phyloP scores from a whole-genome alignment of 148 eudicot species.

The Rheum nobile region DNA sequence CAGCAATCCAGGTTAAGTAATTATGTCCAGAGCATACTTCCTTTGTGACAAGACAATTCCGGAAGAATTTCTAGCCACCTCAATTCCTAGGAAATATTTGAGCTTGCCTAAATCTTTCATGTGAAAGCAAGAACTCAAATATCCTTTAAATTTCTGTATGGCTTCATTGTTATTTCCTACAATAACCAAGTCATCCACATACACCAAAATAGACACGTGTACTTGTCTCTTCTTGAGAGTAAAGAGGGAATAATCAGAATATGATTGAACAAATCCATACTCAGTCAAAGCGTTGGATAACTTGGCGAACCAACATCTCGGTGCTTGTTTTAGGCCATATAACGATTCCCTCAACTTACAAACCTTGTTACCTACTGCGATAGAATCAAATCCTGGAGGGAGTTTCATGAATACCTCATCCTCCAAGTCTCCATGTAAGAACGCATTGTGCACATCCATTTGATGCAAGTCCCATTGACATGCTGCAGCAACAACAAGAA shows the following conservation, averaged over 20 bases:
- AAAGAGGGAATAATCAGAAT: neutral
- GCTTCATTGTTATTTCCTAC: neutral
- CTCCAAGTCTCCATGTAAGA: neutral
- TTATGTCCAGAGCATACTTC: too few species aligned
- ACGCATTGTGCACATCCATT: too few species aligned
- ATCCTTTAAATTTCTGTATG: too few species aligned
- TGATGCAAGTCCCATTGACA: too few species aligned
- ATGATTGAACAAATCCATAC: neutral
- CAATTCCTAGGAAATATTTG: too few species aligned
- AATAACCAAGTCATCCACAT: conserved; percentile 5
- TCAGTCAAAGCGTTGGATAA: neutral
- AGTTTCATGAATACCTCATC: neutral
- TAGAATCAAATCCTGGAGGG: neutral
- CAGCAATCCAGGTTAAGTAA: too few species aligned
- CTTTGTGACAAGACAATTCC: too few species aligned
- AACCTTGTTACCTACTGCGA: neutral
- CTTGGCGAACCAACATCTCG: conserved; percentile 4
- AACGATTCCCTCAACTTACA: neutral
- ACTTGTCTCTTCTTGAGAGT: neutral
- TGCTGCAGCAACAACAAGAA: too few species aligned
- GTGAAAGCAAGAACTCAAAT: too few species aligned
- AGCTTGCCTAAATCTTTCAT: too few species aligned
- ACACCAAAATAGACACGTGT: neutral
- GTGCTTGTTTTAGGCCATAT: neutral
- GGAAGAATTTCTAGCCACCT: too few species aligned